A percentile compares a stretch with the other conserved stretches of the same genome.
Conservation (phyloP, 169 alveolate genomes). For the Cryptosporidium muris region DNA sequence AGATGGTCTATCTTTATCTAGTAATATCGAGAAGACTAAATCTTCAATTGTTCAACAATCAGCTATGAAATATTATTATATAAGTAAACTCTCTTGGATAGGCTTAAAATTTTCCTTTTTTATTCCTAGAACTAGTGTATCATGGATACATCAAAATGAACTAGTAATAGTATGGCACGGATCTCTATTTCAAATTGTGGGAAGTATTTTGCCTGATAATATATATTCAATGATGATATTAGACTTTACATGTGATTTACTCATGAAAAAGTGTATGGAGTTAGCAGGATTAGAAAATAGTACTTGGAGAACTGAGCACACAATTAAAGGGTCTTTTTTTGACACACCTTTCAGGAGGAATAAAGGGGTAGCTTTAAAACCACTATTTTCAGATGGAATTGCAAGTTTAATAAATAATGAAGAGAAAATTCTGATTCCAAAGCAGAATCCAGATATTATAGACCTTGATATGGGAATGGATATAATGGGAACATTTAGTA, state of each 20-base stretch:
- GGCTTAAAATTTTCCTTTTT: conserved; percentile 72
- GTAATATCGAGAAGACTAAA: not conserved
- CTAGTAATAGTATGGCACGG: conserved; percentile 71
- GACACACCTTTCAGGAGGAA: not conserved
- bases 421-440: not conserved
- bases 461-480: not conserved
- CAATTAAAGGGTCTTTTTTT: too few species aligned
- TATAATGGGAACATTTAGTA: not conserved
- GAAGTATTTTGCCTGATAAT: conserved; percentile 39
- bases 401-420: conserved; percentile 1
- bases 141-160: conserved; percentile 79
- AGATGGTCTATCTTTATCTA: too few species aligned
- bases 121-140: conserved; percentile 74
- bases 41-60: not conserved
- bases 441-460: not conserved
- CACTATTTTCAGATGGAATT: conserved; percentile 18
- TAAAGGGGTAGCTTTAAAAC: not conserved
- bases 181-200: conserved; percentile 35
- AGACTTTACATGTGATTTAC: conserved; percentile 33
- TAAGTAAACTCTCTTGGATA: conserved; percentile 75
- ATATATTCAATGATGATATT: conserved; percentile 22
- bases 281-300: conserved; percentile 14
- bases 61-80: not conserved
- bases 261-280: conserved; percentile 31
- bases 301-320: too few species aligned